A percentile compares a stretch with the other conserved stretches of the same genome.
Conservation (phyloP, 2,329 filamentous ascomycete genomes). For the Periconia sp. region DNA sequence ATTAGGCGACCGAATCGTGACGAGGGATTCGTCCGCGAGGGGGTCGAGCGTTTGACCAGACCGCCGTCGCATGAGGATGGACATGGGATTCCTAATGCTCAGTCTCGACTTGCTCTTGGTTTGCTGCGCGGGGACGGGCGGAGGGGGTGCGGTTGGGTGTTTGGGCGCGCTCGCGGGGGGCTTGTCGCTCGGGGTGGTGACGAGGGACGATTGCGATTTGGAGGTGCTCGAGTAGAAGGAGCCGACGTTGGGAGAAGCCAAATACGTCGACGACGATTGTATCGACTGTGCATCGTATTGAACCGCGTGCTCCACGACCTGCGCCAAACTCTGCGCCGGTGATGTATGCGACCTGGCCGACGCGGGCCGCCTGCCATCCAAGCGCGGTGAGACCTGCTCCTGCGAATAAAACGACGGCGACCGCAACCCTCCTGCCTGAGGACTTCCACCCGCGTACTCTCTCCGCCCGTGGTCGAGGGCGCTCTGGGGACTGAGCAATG, state of each 20-base stretch:
- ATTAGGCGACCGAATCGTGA: constrained; percentile 50
- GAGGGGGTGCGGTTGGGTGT: not conserved
- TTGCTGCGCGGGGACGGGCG: constrained; percentile 20
- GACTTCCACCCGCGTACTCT: not conserved
- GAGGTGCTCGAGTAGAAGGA: constrained; percentile 31
- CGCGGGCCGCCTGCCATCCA: constrained; percentile 24
- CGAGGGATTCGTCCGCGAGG: constrained; percentile 53
- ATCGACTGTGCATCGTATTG: constrained; percentile 17
- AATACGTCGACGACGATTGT: constrained; percentile 19
- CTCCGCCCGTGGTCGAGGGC: not conserved
- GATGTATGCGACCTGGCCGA: constrained; percentile 24
- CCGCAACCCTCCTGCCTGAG: constrained; percentile 12
- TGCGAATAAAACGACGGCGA: constrained; percentile 22
- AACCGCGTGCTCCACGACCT: constrained; percentile 19
- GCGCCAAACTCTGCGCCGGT: constrained; percentile 27
- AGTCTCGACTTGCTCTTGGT: constrained; percentile 53
- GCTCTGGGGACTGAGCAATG: constrained; percentile 9
- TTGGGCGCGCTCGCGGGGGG: constrained; percentile 23
- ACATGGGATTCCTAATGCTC: constrained; percentile 63
- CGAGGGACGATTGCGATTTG: constrained; percentile 36
- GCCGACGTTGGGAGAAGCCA: constrained; percentile 21
- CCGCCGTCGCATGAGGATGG: constrained; percentile 58
- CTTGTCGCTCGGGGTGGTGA: constrained; percentile 36
- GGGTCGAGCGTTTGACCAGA: constrained; percentile 54
- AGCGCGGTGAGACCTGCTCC: constrained; percentile 19